Evolutionary conservation across 2,329 filamentous ascomycete species (phyloP).

Genomic region (Colletotrichum echinochloae): DNA sequence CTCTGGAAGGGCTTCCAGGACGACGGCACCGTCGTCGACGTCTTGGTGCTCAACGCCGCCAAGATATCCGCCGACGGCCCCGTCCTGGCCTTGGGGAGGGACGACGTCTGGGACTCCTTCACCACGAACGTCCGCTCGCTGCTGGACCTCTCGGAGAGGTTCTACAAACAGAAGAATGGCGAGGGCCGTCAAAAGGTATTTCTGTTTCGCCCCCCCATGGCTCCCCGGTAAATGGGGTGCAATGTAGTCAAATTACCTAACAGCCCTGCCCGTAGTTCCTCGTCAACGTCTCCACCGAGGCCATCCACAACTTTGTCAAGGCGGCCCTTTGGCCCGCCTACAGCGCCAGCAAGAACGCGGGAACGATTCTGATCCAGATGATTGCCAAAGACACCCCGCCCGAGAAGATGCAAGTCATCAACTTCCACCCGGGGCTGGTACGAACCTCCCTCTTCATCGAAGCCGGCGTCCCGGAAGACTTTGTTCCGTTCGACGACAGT

Average conservation of each 20-base stretch:
- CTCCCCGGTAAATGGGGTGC: background rate
- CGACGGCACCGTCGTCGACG: conserved; percentile 44
- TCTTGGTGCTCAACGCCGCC: conserved; percentile 48
- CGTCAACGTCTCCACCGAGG: conserved; percentile 48
- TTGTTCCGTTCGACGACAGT: conserved; percentile 47
- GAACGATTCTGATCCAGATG: conserved; percentile 52
- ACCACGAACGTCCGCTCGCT: conserved; percentile 38
- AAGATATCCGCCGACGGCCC: background rate
- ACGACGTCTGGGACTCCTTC: conserved; percentile 35
- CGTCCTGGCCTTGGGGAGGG: conserved; percentile 31
- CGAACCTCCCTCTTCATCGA: conserved; percentile 48
- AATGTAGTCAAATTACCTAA: background rate
- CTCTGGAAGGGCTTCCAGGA: conserved; percentile 29
- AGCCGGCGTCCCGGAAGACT: conserved; percentile 43
- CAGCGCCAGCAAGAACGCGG: conserved; percentile 53
- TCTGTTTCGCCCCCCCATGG: background rate
- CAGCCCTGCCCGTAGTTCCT: conserved; percentile 44
- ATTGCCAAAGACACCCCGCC: conserved; percentile 51
- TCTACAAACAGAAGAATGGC: conserved; percentile 50
- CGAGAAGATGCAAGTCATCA: conserved; percentile 53
- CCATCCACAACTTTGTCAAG: conserved; percentile 47
- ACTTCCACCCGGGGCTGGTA: conserved; percentile 55
- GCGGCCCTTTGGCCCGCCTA: conserved; percentile 47
- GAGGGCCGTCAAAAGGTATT: conserved; percentile 42
- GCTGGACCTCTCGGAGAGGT: conserved; percentile 39